Base-by-base conservation (phyloP, 495 filamentous ascomycete genomes). In the Neurospora sp. region DNA sequence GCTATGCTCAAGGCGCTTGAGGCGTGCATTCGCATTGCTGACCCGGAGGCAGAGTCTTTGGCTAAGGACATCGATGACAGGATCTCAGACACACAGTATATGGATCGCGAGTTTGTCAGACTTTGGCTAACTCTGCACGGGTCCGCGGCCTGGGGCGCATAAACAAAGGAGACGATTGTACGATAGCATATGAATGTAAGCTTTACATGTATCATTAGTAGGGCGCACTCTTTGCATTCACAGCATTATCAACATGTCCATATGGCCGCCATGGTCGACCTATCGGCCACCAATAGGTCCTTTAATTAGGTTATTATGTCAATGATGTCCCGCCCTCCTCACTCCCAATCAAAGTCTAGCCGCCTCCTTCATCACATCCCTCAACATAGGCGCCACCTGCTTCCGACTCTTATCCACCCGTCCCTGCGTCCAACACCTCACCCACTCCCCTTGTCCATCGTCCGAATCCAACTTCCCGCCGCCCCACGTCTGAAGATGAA, bases 321-420 rank as follows among this genome's bases (percentile, higher is more conserved):
- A 11, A 20, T 20, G 2, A 48, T 53, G 20, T 53, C 20, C 46
- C 46, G 22, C 20, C 20, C 46, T 20, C 44, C n/a, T 46, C 68
- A 61, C 41, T 3, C n/a, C 75, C 77, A 44, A 41, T 79, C 71
- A 80, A 20, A 79, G 69, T 71, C 70, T 78, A 11, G 76, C 69
- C 35, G 70, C 80, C 68, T 81, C 81, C 70, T 82, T 82, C 78
- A 93, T 86, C 27, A 86, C 89, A 74, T 87, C 87, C 77, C 94
- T 88, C 76, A 98, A 74, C 81, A 97, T 82, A 39, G 95, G 95
- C 40, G 91, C 94, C 53, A 98, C 93, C 84, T 93, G 91, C 83
- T 98, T 98, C 76, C 95, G 84, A 80, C 94, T 97, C 73, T 89
- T 85, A 69, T 86, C 84, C 31, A 91, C 74, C 75, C 89, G 86